These are phyloP conservation scores for Bruguiera parviflora DNA, from an alignment of 345 rosid species.

Conservation along the genomic window DNA sequence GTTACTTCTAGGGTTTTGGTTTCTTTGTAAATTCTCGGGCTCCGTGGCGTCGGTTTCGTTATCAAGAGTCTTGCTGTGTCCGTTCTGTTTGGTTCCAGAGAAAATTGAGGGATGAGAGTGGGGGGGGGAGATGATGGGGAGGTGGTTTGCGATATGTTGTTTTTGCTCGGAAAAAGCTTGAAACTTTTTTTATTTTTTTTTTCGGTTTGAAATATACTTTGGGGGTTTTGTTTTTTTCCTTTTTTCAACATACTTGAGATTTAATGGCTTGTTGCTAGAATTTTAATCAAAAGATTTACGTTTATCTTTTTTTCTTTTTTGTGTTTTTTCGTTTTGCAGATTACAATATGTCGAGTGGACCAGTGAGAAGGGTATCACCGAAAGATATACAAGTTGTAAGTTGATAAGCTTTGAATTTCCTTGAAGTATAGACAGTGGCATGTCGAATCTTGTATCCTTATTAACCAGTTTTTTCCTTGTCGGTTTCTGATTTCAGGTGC, in stretches of 20 bases:
- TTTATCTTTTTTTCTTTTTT: background rate
- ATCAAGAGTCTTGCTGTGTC: background rate
- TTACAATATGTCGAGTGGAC: conserved; percentile 64
- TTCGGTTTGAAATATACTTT: too few relatives aligned
- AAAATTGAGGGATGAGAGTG: background rate
- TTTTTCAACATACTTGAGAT: background rate
- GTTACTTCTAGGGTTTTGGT: too few relatives aligned
- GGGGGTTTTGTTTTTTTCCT: background rate
- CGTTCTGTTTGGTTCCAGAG: background rate
- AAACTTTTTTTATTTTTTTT: background rate
- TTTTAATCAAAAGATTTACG: too few relatives aligned
- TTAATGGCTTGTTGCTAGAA: too few relatives aligned
- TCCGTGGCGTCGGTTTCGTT: too few relatives aligned
- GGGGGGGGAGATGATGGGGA: too few relatives aligned
- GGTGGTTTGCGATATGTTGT: background rate
- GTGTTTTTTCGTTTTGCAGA: background rate
- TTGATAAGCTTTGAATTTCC: conserved; percentile 10
- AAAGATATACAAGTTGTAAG: conserved; percentile 89
- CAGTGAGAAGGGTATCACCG: conserved; percentile 75
- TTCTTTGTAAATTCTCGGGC: too few relatives aligned
- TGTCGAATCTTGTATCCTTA: background rate
- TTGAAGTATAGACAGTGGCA: background rate
- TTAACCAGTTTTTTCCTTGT: background rate
- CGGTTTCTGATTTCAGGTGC: conserved; percentile 22
- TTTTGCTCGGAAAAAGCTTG: background rate